Conservation (phyloP, 192 early-diverging fungal genomes). For the Ambispora gerdemannii region DNA sequence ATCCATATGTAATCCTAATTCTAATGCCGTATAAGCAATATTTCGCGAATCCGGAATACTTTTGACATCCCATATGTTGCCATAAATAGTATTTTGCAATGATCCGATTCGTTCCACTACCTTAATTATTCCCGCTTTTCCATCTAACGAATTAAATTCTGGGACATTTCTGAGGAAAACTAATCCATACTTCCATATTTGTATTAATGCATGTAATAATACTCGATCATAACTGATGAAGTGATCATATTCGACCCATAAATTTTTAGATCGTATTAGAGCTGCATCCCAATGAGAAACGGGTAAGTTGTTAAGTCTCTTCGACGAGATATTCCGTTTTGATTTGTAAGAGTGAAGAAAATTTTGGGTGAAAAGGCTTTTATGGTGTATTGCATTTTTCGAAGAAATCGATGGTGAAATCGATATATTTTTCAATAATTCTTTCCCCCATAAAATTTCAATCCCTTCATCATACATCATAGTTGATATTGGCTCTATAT, state of each 20-base stretch:
- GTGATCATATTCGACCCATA: constrained; percentile 55
- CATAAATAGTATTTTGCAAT: constrained; percentile 74
- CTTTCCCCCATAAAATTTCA: constrained; percentile 49
- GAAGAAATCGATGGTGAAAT: constrained; percentile 21
- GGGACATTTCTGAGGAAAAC: constrained; percentile 67
- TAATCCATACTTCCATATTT: constrained; percentile 66
- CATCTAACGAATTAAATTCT: not conserved
- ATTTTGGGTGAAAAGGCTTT: constrained; percentile 37
- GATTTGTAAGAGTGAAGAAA: constrained; percentile 35
- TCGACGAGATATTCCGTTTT: constrained; percentile 1
- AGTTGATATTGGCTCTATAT: constrained; percentile 37
- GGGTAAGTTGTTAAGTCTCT: constrained; percentile 34
- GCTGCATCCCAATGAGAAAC: constrained; percentile 43
- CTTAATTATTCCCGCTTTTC: constrained; percentile 52
- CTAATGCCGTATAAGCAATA: constrained; percentile 79
- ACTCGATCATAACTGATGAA: constrained; percentile 53
- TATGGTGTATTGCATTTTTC: constrained; percentile 23
- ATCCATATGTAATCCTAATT: constrained; percentile 86
- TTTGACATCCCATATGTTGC: constrained; percentile 74
- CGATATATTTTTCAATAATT: constrained; percentile 38
- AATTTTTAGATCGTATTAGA: constrained; percentile 39
- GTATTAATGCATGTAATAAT: constrained; percentile 50
- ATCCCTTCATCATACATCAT: constrained; percentile 31
- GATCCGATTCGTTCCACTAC: constrained; percentile 67
- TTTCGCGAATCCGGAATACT: constrained; percentile 71